Percentiles rank a stretch among this genome's conserved stretches.
Evolutionary conservation across 2,329 filamentous ascomycete genomes (phyloP).

Genomic region (Nemania bipapillata): DNA sequence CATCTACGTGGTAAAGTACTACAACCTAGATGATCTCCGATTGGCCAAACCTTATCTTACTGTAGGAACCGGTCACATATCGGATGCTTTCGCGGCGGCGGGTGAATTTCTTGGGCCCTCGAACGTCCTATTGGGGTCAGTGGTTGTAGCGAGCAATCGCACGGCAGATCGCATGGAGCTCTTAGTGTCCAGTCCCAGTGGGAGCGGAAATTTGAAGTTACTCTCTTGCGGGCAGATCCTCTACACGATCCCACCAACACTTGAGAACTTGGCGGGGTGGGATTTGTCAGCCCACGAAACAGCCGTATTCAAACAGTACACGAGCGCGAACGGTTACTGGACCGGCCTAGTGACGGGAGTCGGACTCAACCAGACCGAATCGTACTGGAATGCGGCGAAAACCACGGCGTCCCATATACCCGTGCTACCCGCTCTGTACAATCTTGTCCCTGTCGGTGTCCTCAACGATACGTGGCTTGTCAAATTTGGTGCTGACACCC

Average conservation of each 20-base stretch:
- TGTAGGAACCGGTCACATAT: too few relatives aligned
- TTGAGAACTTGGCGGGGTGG: conserved; percentile 52
- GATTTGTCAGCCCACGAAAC: conserved; percentile 53
- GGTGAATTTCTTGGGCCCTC: too few relatives aligned
- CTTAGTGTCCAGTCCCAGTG: conserved; percentile 50
- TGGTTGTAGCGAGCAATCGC: too few relatives aligned
- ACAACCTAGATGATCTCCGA: too few relatives aligned
- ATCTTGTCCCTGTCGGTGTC: conserved; percentile 29
- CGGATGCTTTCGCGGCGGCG: too few relatives aligned
- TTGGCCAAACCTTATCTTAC: too few relatives aligned
- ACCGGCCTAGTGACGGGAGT: conserved; percentile 51
- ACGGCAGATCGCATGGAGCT: too few relatives aligned
- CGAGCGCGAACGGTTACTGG: conserved; percentile 21
- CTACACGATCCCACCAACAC: conserved; percentile 55
- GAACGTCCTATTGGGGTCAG: too few relatives aligned
- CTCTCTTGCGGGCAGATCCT: too few relatives aligned
- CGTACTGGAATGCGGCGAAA: conserved; percentile 39
- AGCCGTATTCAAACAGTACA: conserved; percentile 54
- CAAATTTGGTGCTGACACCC: too few relatives aligned
- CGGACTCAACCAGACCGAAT: background rate
- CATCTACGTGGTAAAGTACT: too few relatives aligned
- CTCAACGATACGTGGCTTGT: too few relatives aligned
- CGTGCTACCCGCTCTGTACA: conserved; percentile 10
- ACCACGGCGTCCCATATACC: conserved; percentile 27
- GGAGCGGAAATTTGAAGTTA: conserved; percentile 55